Percentiles rank a stretch among this genome's conserved stretches.
Conservation (phyloP, 169 alveolate genomes). For the Plasmodium cynomolgi region DNA sequence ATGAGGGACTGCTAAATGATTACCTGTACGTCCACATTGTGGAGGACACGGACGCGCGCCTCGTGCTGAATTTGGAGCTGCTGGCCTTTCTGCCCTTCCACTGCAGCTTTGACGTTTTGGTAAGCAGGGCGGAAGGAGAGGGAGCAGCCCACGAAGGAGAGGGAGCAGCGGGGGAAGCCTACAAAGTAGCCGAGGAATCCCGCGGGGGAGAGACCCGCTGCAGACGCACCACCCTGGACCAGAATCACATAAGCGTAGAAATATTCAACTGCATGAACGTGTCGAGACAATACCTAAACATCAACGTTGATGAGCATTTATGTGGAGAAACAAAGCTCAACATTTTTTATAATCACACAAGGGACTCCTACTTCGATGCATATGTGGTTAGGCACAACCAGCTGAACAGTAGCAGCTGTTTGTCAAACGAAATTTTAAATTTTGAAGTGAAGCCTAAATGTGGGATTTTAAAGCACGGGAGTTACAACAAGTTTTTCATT, state of each 20-base stretch:
- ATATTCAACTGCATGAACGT: slow-evolving; percentile 32
- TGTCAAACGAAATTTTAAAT: slow-evolving; percentile 8
- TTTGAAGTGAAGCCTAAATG: slow-evolving; percentile 17
- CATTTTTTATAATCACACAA: slow-evolving; percentile 37
- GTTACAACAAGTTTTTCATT: slow-evolving; percentile 27
- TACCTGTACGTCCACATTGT: slow-evolving; percentile 28
- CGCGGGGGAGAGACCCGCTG: neutral
- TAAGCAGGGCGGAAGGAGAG: neutral
- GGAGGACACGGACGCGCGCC: slow-evolving; percentile 10
- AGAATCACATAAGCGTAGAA: slow-evolving; percentile 23
- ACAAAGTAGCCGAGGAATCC: neutral
- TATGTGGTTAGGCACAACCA: slow-evolving; percentile 32
- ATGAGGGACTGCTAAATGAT: slow-evolving; percentile 34
- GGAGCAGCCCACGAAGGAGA: neutral
- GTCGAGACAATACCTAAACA: slow-evolving; percentile 24
- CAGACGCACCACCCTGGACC: neutral
- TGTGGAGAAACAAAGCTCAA: slow-evolving; percentile 41
- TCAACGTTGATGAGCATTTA: slow-evolving; percentile 18
- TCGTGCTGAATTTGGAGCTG: slow-evolving; percentile 25
- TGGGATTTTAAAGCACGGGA: slow-evolving; percentile 31
- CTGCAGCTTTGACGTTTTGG: slow-evolving; percentile 37
- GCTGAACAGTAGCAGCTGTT: neutral
- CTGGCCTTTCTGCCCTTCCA: slow-evolving; percentile 62
- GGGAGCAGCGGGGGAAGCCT: neutral
- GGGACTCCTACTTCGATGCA: slow-evolving; percentile 46